These are phyloP conservation scores for Leucocoprinus leucothites DNA, from an alignment of 768 basidiomycete species.

Conservation along the genomic window DNA sequence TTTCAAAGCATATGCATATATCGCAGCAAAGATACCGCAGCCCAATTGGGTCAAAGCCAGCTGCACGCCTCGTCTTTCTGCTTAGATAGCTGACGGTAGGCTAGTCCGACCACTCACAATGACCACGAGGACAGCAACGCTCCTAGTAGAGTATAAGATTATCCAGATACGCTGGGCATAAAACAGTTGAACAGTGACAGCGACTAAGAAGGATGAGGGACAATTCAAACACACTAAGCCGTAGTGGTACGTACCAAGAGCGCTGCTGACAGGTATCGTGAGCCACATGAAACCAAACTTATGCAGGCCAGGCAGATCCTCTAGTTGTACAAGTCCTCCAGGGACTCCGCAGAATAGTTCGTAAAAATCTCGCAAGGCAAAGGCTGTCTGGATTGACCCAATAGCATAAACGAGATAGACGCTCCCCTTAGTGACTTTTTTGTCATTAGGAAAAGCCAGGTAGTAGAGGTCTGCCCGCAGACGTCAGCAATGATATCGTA, in stretches of 20 bases:
- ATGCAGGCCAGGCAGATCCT: not conserved
- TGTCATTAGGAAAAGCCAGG: constrained; percentile 3
- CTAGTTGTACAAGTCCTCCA: not conserved
- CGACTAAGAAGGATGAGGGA: not conserved
- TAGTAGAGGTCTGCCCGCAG: constrained; percentile 4
- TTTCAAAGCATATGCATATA: not conserved
- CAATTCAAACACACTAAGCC: not conserved
- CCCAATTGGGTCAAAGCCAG: not conserved
- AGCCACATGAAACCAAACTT: constrained; percentile 4
- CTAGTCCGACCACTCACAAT: not conserved
- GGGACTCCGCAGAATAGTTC: not conserved
- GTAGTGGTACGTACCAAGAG: not conserved
- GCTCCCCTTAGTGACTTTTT: not conserved
- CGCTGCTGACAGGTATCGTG: not conserved
- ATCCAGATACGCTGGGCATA: constrained; percentile 4
- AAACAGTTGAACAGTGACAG: not conserved
- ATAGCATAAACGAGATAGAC: not conserved
- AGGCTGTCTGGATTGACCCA: not conserved
- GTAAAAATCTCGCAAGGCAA: constrained; percentile 5
- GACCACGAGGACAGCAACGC: not conserved
- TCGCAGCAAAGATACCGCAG: not conserved
- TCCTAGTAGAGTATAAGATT: not conserved
- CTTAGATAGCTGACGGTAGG: not conserved
- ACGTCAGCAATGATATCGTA: too few species aligned
- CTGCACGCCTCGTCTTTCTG: not conserved